Conservation (phyloP, 2,329 filamentous ascomycete genomes). For the Penicillium occitanis region DNA sequence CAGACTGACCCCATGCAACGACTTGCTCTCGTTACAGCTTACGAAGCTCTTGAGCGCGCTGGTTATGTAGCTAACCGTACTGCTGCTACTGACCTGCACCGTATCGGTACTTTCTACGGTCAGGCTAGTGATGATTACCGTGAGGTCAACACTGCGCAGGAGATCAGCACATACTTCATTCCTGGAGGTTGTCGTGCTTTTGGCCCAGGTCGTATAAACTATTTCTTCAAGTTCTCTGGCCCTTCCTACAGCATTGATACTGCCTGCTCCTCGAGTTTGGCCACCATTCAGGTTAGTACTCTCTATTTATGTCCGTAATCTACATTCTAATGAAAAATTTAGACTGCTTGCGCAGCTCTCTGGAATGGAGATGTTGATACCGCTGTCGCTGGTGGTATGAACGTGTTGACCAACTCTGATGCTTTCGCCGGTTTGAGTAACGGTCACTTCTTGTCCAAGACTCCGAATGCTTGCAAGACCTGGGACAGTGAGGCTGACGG, state of each 20-base stretch:
- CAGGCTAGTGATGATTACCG: slow-evolving; percentile 75
- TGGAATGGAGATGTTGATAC: slow-evolving; percentile 78
- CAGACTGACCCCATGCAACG: slow-evolving; percentile 78
- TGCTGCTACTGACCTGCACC: slow-evolving; percentile 62
- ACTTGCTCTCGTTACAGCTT: slow-evolving; percentile 72
- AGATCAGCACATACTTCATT: slow-evolving; percentile 69
- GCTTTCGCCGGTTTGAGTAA: slow-evolving; percentile 74
- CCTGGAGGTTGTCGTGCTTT: slow-evolving; percentile 63
- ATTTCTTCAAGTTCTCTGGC: slow-evolving; percentile 74
- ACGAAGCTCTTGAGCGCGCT: slow-evolving; percentile 78
- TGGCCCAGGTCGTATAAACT: slow-evolving; percentile 64
- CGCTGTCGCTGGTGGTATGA: slow-evolving; percentile 72
- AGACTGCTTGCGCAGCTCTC: slow-evolving; percentile 65
- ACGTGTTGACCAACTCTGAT: slow-evolving; percentile 75
- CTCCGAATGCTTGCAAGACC: slow-evolving; percentile 71
- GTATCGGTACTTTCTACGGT: slow-evolving; percentile 72
- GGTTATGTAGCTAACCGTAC: slow-evolving; percentile 73
- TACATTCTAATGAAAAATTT: neutral
- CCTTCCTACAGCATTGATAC: slow-evolving; percentile 73
- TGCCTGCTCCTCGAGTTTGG: slow-evolving; percentile 73
- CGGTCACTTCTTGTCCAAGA: slow-evolving; percentile 73
- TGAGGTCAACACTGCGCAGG: slow-evolving; percentile 70
- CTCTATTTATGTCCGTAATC: neutral
- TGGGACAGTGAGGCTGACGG: slow-evolving; percentile 80
- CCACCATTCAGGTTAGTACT: slow-evolving; percentile 53